These are phyloP conservation scores for Backusella liffmaniae DNA, from an alignment of 192 early-diverging fungal species.

Conservation along the genomic window DNA sequence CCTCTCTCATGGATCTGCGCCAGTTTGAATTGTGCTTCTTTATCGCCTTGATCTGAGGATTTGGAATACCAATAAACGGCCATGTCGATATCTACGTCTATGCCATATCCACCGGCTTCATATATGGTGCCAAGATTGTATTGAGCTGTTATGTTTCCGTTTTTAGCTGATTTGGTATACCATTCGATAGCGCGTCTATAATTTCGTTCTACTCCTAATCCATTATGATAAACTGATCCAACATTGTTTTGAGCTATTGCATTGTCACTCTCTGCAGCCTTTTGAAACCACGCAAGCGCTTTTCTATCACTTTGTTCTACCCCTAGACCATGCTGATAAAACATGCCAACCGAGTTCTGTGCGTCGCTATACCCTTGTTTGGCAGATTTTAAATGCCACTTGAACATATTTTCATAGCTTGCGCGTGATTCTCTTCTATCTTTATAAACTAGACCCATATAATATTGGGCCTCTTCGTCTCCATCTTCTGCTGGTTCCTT, in stretches of 20 bases:
- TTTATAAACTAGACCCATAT: not conserved
- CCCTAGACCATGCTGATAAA: not conserved
- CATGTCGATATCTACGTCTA: not conserved
- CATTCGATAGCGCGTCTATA: not conserved
- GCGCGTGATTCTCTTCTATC: not conserved
- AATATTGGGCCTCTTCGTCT: not conserved
- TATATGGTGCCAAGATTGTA: not conserved
- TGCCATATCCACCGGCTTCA: not conserved
- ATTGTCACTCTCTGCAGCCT: not conserved
- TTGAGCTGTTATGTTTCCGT: not conserved
- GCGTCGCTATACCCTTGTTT: not conserved
- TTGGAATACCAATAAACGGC: not conserved
- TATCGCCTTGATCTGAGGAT: not conserved
- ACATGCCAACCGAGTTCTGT: not conserved
- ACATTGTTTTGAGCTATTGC: constrained; percentile 4
- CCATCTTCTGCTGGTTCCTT: not conserved
- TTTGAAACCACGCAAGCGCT: not conserved
- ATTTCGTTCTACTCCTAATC: not conserved
- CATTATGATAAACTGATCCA: not conserved
- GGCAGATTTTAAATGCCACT: constrained; percentile 4
- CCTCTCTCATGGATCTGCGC: not conserved
- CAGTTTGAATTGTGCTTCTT: not conserved
- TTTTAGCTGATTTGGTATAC: not conserved
- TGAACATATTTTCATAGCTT: not conserved
- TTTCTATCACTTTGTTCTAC: not conserved